Evolutionary conservation across 768 basidiomycete genomes (phyloP).

Genomic region (Tricholoma flavovirens): DNA sequence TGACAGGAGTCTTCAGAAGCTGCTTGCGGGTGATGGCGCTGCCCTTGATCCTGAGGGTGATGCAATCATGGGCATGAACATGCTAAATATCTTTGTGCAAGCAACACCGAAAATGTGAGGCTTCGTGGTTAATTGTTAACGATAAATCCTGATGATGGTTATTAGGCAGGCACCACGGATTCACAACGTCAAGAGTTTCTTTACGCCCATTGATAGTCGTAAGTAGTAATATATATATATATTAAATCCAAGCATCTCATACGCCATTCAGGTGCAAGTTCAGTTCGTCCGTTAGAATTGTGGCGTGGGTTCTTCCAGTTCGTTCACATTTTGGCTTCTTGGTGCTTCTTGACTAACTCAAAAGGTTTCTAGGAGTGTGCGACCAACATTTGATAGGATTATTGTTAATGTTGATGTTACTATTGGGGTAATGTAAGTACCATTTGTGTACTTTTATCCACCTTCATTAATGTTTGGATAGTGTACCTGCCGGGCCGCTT

Average conservation of each 20-base stretch:
- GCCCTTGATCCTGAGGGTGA: conserved; percentile 15
- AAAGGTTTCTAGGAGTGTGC: conserved; percentile 32
- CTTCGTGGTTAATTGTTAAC: no score
- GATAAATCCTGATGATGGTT: background rate
- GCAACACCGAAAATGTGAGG: conserved; percentile 24
- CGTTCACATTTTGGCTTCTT: background rate
- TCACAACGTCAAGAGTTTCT: conserved; percentile 22
- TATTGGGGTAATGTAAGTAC: conserved; percentile 33
- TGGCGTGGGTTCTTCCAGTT: conserved; percentile 42
- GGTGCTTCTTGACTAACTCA: background rate
- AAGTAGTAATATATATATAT: background rate
- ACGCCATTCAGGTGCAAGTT: conserved; percentile 7
- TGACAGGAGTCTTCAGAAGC: conserved; percentile 8
- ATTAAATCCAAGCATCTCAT: conserved; percentile 1
- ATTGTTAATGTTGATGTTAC: conserved; percentile 40
- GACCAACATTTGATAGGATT: conserved; percentile 29
- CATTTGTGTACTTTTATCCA: no score
- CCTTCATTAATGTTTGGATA: background rate
- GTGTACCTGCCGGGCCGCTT: conserved; percentile 19
- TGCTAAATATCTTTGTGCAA: conserved; percentile 31
- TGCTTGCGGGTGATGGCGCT: conserved; percentile 10
- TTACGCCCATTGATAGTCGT: conserved; percentile 17
- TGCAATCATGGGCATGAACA: conserved; percentile 20
- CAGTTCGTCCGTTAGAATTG: conserved; percentile 28
- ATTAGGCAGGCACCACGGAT: conserved; percentile 16